These are phyloP conservation scores for Aspergillus panamensis DNA, from an alignment of 495 filamentous ascomycete genomes.

Conservation along the genomic window DNA sequence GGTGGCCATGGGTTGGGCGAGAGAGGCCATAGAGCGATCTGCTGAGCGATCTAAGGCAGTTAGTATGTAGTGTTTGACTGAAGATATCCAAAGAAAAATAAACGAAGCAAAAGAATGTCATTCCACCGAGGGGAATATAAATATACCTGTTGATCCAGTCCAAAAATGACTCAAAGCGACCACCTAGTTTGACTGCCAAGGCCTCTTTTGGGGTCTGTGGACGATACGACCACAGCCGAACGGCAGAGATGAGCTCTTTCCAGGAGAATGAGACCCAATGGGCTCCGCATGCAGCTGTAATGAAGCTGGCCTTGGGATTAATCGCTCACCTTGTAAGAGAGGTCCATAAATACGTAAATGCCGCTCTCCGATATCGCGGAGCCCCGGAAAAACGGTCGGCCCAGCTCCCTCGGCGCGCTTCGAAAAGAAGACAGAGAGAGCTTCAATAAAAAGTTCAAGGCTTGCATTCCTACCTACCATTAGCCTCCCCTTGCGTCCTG, in stretches of 20 bases:
- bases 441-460: conserved; percentile 13
- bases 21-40: conserved; percentile 28
- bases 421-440: no score
- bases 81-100: neutral
- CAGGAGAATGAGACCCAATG: conserved; percentile 1
- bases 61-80: neutral
- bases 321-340: conserved; percentile 1
- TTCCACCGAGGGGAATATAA: neutral
- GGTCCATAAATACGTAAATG: conserved; percentile 11
- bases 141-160: conserved; percentile 10
- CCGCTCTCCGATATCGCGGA: conserved; percentile 31
- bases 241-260: conserved; percentile 2
- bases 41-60: neutral
- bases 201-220: conserved; percentile 6
- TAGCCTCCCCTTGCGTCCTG: conserved; percentile 20
- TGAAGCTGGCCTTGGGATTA: neutral
- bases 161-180: conserved; percentile 22
- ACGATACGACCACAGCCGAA: conserved; percentile 14
- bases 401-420: neutral
- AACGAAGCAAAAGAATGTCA: conserved; percentile 1
- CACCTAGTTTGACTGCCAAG: conserved; percentile 5
- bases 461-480: conserved; percentile 14
- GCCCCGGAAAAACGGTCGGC: conserved; percentile 35
- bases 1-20: conserved; percentile 29
- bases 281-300: conserved; percentile 3